Evolutionary conservation across 331 rosid species (phyloP).

Genomic region (Quercus lobata): DNA sequence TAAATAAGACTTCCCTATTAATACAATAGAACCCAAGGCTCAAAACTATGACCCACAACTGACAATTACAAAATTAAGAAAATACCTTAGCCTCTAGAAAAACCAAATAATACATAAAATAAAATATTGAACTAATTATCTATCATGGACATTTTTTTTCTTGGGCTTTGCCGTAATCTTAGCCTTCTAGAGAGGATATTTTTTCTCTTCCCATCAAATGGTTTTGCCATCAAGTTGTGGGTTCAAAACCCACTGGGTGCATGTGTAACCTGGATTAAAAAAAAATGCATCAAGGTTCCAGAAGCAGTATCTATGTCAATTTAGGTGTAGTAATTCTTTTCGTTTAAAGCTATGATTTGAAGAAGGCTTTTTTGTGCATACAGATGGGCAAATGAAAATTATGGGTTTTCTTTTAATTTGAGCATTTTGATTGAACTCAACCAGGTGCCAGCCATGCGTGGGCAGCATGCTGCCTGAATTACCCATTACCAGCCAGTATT

Average conservation of each 20-base stretch:
- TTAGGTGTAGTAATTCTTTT: conserved; percentile 4
- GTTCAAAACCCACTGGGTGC: not conserved
- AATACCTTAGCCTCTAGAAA: too few relatives aligned
- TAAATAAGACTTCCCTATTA: not conserved
- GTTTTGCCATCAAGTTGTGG: not conserved
- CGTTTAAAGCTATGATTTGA: not conserved
- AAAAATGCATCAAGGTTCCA: not conserved
- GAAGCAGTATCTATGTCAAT: not conserved
- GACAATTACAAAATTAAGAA: too few relatives aligned
- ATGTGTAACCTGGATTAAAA: not conserved
- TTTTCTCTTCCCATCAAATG: not conserved
- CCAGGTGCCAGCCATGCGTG: not conserved
- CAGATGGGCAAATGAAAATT: not conserved
- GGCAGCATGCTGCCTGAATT: too few relatives aligned
- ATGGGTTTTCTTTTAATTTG: not conserved
- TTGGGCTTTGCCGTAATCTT: not conserved
- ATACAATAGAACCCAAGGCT: too few relatives aligned
- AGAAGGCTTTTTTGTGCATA: not conserved
- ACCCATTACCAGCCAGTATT: not conserved
- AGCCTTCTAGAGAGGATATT: not conserved
- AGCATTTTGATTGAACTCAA: not conserved
- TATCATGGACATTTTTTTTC: not conserved
- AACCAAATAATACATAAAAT: too few relatives aligned
- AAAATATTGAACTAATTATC: not conserved
- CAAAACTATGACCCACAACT: too few relatives aligned